Conservation (phyloP, 805 yeast genomes). For the Hanseniaspora pseudoguilliermondii region DNA sequence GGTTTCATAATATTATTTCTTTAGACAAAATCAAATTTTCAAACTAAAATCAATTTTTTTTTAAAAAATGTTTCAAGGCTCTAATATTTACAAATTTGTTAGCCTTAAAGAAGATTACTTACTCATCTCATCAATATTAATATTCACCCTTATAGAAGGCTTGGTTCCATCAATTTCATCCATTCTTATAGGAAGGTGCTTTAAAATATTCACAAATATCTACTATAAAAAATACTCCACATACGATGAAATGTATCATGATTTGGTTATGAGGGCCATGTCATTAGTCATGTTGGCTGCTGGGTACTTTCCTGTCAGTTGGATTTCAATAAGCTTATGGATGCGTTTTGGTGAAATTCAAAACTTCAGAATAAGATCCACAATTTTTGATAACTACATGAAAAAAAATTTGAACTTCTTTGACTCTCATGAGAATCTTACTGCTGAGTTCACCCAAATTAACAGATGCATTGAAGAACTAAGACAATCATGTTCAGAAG, state of each 20-base stretch:
- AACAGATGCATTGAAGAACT: conserved; percentile 66
- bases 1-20: too few species aligned
- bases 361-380: conserved; percentile 41
- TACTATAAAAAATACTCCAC: conserved; percentile 26
- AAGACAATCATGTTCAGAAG: conserved; percentile 55
- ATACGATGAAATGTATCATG: conserved; percentile 26
- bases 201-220: conserved; percentile 32
- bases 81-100: conserved; percentile 20
- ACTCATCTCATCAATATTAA: conserved; percentile 22
- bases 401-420: conserved; percentile 43
- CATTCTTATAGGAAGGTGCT: conserved; percentile 52
- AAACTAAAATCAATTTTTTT: too few species aligned
- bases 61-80: not conserved
- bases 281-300: conserved; percentile 36
- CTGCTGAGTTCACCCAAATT: conserved; percentile 53
- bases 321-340: conserved; percentile 52
- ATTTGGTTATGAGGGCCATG: conserved; percentile 31
- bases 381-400: conserved; percentile 35
- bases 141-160: conserved; percentile 40
- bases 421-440: conserved; percentile 41
- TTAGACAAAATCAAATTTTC: too few species aligned
- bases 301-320: conserved; percentile 33
- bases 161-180: conserved; percentile 49
- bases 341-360: conserved; percentile 60
- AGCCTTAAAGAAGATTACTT: conserved; percentile 19